phyloP scores from a whole-genome alignment of 225 moss, liverwort and hornwort species.

The Antitrichia curtipendula region DNA sequence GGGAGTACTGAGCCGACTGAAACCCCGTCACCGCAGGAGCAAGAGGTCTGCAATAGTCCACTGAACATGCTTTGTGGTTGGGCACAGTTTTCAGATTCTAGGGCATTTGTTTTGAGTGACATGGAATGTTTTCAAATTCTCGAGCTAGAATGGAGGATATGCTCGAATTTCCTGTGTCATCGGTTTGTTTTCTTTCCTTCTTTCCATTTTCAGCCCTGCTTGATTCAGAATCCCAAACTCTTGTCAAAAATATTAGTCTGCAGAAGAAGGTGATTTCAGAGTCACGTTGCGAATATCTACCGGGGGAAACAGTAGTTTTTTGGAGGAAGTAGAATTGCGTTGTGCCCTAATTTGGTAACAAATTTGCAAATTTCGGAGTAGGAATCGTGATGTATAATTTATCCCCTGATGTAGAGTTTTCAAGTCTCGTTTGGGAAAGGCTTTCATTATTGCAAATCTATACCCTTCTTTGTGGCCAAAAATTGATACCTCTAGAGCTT shows the following conservation, averaged over 20 bases:
- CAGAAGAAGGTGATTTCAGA: background rate
- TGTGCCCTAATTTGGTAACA: background rate
- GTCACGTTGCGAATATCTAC: background rate
- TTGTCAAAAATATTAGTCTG: background rate
- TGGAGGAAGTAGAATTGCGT: background rate
- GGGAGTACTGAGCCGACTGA: background rate
- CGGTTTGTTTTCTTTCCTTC: background rate
- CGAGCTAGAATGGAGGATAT: background rate
- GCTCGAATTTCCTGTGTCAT: background rate
- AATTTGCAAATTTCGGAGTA: background rate
- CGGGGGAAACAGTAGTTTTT: background rate
- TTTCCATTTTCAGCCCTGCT: background rate
- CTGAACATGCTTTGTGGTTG: background rate
- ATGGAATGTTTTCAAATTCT: too few relatives aligned
- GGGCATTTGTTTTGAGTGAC: background rate
- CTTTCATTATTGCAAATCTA: background rate
- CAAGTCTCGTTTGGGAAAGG: background rate
- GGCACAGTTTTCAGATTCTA: background rate
- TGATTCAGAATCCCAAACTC: background rate
- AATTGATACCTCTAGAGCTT: background rate
- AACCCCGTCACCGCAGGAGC: conserved; percentile 16
- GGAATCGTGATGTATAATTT: background rate
- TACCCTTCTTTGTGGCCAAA: background rate
- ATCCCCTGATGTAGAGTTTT: background rate
- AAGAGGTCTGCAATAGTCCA: conserved; percentile 5